Percentiles rank a stretch among this genome's conserved stretches.
These are phyloP conservation scores for Lentinula edodes DNA, from an alignment of 768 basidiomycete species.

Conservation along the genomic window DNA sequence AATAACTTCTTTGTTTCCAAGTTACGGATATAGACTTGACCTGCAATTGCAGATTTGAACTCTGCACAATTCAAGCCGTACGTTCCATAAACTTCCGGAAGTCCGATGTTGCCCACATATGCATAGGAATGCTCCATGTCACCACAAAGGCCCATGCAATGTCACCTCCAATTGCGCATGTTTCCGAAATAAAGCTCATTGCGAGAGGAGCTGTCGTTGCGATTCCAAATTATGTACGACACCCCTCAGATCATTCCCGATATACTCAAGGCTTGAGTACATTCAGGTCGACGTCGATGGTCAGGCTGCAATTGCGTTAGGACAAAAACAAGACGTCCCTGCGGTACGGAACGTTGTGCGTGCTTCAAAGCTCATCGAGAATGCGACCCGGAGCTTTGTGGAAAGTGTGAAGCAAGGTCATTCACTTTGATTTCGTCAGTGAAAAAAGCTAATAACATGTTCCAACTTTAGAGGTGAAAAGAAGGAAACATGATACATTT, in stretches of 20 bases:
- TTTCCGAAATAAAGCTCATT: conserved; percentile 42
- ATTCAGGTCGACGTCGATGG: conserved; percentile 48
- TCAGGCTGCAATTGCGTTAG: conserved; percentile 49
- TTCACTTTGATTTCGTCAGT: conserved; percentile 11
- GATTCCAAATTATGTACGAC: conserved; percentile 36
- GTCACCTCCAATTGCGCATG: conserved; percentile 41
- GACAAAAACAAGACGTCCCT: conserved; percentile 19
- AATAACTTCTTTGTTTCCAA: too few species aligned
- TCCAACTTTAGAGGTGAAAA: not conserved
- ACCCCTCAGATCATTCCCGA: not conserved
- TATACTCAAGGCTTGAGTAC: not conserved
- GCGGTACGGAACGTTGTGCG: conserved; percentile 40
- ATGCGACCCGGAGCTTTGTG: conserved; percentile 66
- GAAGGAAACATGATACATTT: too few species aligned
- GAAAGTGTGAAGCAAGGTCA: conserved; percentile 44
- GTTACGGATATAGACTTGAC: not conserved
- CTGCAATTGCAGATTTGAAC: not conserved
- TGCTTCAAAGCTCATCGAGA: conserved; percentile 49
- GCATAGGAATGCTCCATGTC: conserved; percentile 43
- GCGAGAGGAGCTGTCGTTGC: conserved; percentile 54
- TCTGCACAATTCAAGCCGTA: not conserved
- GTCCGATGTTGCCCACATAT: not conserved
- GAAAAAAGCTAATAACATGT: not conserved
- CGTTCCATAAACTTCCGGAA: too few species aligned
- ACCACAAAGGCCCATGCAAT: conserved; percentile 52